Conservation (phyloP, 257 asterid genomes). For the Penstemon barbatus region DNA sequence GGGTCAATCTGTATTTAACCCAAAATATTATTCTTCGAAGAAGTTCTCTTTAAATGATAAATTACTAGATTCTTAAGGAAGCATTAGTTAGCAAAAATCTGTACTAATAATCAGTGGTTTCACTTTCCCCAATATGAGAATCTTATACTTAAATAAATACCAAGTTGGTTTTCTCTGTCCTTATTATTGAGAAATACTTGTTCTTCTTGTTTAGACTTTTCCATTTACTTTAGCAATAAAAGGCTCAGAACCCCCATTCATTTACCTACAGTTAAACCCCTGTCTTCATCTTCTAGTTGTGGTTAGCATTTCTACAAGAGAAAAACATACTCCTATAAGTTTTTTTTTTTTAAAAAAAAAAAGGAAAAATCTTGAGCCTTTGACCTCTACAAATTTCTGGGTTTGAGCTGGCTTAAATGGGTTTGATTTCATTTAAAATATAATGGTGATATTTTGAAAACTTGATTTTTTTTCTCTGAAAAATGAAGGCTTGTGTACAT, state of each 20-base stretch:
- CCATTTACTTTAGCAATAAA: no score
- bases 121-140: background rate
- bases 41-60: no score
- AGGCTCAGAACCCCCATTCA: no score
- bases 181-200: background rate
- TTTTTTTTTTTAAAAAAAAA: no score
- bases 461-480: background rate
- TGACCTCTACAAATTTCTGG: background rate
- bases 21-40: no score
- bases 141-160: background rate
- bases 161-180: background rate
- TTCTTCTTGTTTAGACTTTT: background rate
- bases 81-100: no score
- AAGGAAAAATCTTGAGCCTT: background rate
- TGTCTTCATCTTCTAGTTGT: background rate
- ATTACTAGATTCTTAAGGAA: no score
- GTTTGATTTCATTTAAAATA: background rate
- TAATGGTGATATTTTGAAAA: background rate
- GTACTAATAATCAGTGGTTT: no score
- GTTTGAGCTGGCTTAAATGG: background rate
- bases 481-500: conserved; percentile 21
- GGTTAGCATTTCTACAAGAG: background rate
- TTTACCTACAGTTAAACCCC: background rate
- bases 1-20: no score
- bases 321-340: no score